These are phyloP conservation scores for Cryptococcus amylolentus DNA, from an alignment of 1,284 basidiomycete genomes.

Conservation along the genomic window DNA sequence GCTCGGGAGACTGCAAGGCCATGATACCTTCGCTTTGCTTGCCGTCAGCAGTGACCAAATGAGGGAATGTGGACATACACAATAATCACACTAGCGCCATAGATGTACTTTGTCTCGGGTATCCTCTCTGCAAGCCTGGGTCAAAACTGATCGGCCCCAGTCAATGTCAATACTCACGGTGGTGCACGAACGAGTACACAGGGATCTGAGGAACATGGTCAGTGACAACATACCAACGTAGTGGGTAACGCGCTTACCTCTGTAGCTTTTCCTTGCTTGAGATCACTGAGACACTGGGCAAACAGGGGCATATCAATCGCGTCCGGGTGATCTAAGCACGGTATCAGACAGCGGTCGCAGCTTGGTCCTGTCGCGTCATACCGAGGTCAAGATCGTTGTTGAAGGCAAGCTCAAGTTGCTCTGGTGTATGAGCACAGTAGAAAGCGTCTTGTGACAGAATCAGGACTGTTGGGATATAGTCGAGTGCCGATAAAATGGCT, in stretches of 20 bases:
- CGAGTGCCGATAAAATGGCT: slow-evolving; percentile 74
- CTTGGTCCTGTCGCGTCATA: slow-evolving; percentile 7
- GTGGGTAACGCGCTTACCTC: slow-evolving; percentile 26
- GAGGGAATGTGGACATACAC: slow-evolving; percentile 51
- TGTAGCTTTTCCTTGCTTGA: slow-evolving; percentile 68
- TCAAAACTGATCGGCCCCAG: too few species aligned
- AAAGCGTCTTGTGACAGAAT: slow-evolving; percentile 87
- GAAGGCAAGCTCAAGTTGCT: slow-evolving; percentile 76
- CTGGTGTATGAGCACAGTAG: slow-evolving; percentile 74
- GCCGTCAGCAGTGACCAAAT: slow-evolving; percentile 44
- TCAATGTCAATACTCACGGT: slow-evolving; percentile 54
- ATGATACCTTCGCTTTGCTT: slow-evolving; percentile 73
- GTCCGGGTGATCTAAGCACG: slow-evolving; percentile 70
- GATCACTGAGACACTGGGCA: slow-evolving; percentile 72
- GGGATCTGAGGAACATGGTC: slow-evolving; percentile 61
- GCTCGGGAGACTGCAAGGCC: slow-evolving; percentile 72
- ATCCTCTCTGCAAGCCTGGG: slow-evolving; percentile 57
- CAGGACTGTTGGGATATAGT: slow-evolving; percentile 80
- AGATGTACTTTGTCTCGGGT: slow-evolving; percentile 82
- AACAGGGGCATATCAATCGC: slow-evolving; percentile 89
- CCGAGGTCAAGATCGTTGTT: slow-evolving; percentile 78
- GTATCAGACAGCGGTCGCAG: not conserved
- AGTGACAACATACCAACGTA: not conserved
- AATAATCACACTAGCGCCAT: slow-evolving; percentile 93
- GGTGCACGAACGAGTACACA: slow-evolving; percentile 87